Conservation (phyloP, 2,329 filamentous ascomycete genomes). For the Colletotrichum orchidophilum region DNA sequence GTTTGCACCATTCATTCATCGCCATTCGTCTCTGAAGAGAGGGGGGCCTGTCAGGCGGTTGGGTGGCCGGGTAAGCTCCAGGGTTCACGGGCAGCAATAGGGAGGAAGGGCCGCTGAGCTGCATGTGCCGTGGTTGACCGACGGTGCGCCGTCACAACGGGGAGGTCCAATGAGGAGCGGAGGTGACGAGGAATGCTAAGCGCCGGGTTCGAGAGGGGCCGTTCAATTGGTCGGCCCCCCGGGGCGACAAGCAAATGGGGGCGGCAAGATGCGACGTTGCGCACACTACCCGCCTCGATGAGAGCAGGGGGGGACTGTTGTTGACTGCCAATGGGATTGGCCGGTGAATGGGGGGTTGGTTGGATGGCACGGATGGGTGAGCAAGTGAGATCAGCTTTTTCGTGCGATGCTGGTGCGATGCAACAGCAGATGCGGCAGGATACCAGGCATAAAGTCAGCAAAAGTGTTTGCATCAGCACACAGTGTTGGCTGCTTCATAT, state of each 20-base stretch:
- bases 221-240: constrained; percentile 24
- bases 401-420: constrained; percentile 30
- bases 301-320: background rate
- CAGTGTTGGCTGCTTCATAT: background rate
- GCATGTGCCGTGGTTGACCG: constrained; percentile 29
- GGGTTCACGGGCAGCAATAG: constrained; percentile 9
- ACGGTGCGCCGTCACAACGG: constrained; percentile 30
- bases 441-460: background rate
- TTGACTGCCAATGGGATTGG: background rate
- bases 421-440: constrained; percentile 6
- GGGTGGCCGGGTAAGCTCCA: constrained; percentile 28
- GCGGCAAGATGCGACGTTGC: constrained; percentile 17
- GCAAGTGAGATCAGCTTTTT: constrained; percentile 17
- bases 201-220: constrained; percentile 29
- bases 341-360: background rate
- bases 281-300: constrained; percentile 32
- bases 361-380: constrained; percentile 8
- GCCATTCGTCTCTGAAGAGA: constrained; percentile 5
- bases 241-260: constrained; percentile 18
- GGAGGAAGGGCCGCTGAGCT: constrained; percentile 20
- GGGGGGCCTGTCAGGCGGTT: background rate
- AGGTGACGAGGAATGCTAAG: constrained; percentile 28
- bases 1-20: constrained; percentile 5
- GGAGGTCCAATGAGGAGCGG: constrained; percentile 27
- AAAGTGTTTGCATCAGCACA: background rate